Base-by-base conservation (phyloP, 257 asterid species). In the Capsicum baccatum region DNA sequence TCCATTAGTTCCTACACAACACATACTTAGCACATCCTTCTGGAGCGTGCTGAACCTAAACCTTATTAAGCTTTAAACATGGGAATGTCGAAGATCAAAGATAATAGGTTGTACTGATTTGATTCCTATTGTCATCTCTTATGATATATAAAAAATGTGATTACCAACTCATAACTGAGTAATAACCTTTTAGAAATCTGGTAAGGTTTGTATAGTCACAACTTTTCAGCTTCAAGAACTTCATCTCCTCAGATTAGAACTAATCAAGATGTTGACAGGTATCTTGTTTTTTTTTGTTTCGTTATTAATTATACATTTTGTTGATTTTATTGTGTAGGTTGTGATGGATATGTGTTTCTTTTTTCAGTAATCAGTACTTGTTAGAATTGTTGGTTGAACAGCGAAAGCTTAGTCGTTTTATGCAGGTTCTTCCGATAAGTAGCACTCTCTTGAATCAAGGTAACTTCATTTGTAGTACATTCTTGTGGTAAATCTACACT, bases 381-480 rank as follows among this genome's bases (percentile, higher is more conserved):
- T 92, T 96, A 16, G 99, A 97, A 92, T 95, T 97, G 76, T 86
- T 97, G 92, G 94, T 93, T 83, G 99, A 97, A 91, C 96, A 91
- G 90, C 99, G 93, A 79, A 97, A 95, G 95, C 89, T 97, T 71
- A 98, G 97, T 7, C 99, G 99, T 39, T 97, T 97, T 91, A 87
- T 91, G 90, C 99, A 97, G 89, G 96, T 95, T 85, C 95, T 97
- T 86, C 99, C 99, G 5, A 89, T 92, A 67, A 95, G 97, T 83
- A 91, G 89, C 88, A 91, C 97, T 70, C 98, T 97, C 85, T 87
- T 96, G 92, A 94, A 91, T 94, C 99, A 96, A 94, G 98, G 98
- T 92, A 47, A 55, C 6, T 7, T 59, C 1, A 89, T 91, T 59
- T 97, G 97, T 81, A 90, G 89, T 26, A 26, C 97, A 74, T 97